phyloP scores from a whole-genome alignment of 2,329 filamentous ascomycete genomes.

The Colletotrichum trifolii region DNA sequence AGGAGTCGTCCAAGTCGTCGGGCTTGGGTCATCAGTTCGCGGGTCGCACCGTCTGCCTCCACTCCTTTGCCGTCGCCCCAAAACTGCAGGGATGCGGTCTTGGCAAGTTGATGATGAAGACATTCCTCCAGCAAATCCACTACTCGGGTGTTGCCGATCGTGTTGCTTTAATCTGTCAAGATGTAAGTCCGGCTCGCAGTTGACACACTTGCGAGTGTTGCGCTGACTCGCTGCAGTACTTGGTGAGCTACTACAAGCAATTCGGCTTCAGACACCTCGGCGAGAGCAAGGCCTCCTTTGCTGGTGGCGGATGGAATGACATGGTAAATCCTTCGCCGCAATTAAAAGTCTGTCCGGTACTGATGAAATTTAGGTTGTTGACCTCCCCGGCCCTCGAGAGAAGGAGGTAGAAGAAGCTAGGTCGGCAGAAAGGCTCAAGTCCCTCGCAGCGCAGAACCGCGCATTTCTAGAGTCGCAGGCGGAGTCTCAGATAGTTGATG shows the following conservation, averaged over 20 bases:
- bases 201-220: background rate
- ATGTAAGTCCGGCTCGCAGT: conserved; percentile 56
- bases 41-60: conserved; percentile 81
- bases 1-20: conserved; percentile 44
- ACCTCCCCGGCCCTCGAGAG: conserved; percentile 39
- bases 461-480: background rate
- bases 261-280: conserved; percentile 79
- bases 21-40: conserved; percentile 76
- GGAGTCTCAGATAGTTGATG: no score
- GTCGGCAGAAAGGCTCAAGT: conserved; percentile 13
- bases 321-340: conserved; percentile 67
- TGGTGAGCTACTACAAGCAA: conserved; percentile 80
- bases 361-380: conserved; percentile 38
- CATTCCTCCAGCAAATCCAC: conserved; percentile 82
- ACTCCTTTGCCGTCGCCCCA: conserved; percentile 84
- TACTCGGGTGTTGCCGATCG: conserved; percentile 76
- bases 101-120: conserved; percentile 77
- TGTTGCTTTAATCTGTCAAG: conserved; percentile 81
- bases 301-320: conserved; percentile 84
- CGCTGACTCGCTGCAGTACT: conserved; percentile 55
- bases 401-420: conserved; percentile 20
- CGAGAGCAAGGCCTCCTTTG: conserved; percentile 76
- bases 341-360: background rate
- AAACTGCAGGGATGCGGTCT: conserved; percentile 79
- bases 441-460: conserved; percentile 16